These are phyloP conservation scores for Hypoxylon sp. DNA, from an alignment of 2,329 filamentous ascomycete species.

Conservation along the genomic window DNA sequence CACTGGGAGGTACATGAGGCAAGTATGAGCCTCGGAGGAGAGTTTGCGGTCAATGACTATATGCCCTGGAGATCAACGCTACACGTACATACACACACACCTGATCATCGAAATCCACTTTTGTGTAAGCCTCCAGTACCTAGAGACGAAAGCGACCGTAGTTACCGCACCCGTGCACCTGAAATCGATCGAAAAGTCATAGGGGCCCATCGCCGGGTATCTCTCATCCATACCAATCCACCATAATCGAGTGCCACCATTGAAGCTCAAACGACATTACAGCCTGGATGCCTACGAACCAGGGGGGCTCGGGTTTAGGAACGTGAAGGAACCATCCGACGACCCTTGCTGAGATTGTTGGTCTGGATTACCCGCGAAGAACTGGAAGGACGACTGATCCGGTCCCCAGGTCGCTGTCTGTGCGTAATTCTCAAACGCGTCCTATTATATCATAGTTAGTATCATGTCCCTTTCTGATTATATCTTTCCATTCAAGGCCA, in stretches of 20 bases:
- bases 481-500: slow-evolving; percentile 45
- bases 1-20: not conserved
- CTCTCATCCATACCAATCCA: slow-evolving; percentile 29
- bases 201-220: slow-evolving; percentile 32
- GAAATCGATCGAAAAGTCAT: slow-evolving; percentile 32
- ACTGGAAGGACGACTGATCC: slow-evolving; percentile 65
- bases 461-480: not conserved
- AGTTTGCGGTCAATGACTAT: slow-evolving; percentile 40
- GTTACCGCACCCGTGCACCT: slow-evolving; percentile 28
- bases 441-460: slow-evolving; percentile 58
- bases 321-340: slow-evolving; percentile 52
- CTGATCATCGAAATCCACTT: slow-evolving; percentile 23
- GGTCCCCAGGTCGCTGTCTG: slow-evolving; percentile 68
- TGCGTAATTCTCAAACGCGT: slow-evolving; percentile 70
- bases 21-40: slow-evolving; percentile 33
- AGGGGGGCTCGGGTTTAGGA: slow-evolving; percentile 50
- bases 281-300: slow-evolving; percentile 34
- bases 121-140: slow-evolving; percentile 15
- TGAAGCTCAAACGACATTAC: slow-evolving; percentile 1
- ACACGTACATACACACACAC: slow-evolving; percentile 26
- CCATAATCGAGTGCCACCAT: slow-evolving; percentile 19
- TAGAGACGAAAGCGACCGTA: slow-evolving; percentile 15
- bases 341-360: slow-evolving; percentile 51
- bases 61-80: slow-evolving; percentile 10
- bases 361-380: slow-evolving; percentile 59